These are phyloP conservation scores for Chlamydomonas schloesseri DNA, from an alignment of 139 green algal genomes.

Conservation along the genomic window DNA sequence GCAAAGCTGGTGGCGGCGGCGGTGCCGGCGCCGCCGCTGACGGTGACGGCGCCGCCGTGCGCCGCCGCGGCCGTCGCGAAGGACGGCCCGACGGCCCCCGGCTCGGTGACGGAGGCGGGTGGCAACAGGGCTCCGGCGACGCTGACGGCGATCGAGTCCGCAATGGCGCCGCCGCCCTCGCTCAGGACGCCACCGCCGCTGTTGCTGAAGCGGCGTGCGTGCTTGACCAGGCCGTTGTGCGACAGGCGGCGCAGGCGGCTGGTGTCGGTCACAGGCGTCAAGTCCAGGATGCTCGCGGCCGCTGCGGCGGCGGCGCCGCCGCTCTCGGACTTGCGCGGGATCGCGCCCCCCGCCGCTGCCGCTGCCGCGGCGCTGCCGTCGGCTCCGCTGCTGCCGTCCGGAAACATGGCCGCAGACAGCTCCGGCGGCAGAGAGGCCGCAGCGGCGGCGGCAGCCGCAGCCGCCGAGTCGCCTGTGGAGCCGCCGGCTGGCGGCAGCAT, in stretches of 20 bases:
- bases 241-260: not conserved
- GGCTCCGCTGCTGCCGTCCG: no score
- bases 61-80: no score
- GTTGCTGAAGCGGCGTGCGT: not conserved
- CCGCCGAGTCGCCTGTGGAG: no score
- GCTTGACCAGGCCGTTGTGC: not conserved
- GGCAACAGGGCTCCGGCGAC: no score
- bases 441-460: no score
- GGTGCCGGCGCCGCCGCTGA: not conserved
- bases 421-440: no score
- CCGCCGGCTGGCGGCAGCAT: no score
- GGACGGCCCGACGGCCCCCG: not conserved
- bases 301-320: not conserved
- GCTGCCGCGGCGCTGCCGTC: no score
- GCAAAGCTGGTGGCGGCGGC: not conserved
- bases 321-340: no score
- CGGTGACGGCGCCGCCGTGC: not conserved
- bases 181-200: not conserved
- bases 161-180: not conserved
- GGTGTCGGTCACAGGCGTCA: not conserved
- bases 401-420: no score
- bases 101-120: not conserved
- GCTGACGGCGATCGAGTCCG: not conserved
- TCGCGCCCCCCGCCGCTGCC: no score
- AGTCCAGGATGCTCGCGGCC: conserved; percentile 17